phyloP scores from a whole-genome alignment of 805 yeast species.

The Candida takata region DNA sequence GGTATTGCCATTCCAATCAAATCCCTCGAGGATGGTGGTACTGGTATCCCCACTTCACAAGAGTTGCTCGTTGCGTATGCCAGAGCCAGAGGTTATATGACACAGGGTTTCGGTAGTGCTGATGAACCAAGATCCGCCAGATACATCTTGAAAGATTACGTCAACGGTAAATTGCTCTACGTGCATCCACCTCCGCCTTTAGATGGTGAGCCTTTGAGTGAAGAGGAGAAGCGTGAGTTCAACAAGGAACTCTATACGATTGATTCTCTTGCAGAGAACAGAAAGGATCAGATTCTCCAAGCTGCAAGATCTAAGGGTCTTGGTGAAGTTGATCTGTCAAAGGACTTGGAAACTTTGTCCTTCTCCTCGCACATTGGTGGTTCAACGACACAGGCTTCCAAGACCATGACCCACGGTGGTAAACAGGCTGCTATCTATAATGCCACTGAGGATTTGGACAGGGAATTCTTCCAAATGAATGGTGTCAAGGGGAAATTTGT shows the following conservation, averaged over 20 bases:
- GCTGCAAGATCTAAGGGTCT: constrained; percentile 57
- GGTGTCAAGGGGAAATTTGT: constrained; percentile 54
- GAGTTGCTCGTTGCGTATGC: constrained; percentile 90
- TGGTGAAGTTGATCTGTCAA: constrained; percentile 51
- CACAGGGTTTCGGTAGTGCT: constrained; percentile 95
- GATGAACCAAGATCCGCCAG: constrained; percentile 95
- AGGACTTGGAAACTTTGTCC: constrained; percentile 64
- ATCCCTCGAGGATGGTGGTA: constrained; percentile 80
- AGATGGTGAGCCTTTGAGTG: constrained; percentile 36
- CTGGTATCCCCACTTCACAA: constrained; percentile 82
- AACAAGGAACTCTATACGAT: constrained; percentile 71
- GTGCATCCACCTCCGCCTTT: constrained; percentile 82
- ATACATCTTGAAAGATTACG: constrained; percentile 88
- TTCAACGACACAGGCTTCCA: constrained; percentile 37
- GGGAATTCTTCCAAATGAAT: constrained; percentile 74
- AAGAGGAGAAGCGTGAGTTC: constrained; percentile 54
- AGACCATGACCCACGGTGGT: constrained; percentile 67
- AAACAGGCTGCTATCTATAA: constrained; percentile 72
- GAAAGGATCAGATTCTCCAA: constrained; percentile 60
- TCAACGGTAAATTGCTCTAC: constrained; percentile 79
- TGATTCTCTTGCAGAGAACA: constrained; percentile 57
- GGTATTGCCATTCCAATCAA: constrained; percentile 83
- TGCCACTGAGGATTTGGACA: constrained; percentile 78
- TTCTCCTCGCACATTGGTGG: constrained; percentile 72
- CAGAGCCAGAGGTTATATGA: constrained; percentile 93